These are phyloP conservation scores for Cenococcum geophilum DNA, from an alignment of 495 filamentous ascomycete genomes.

Conservation along the genomic window DNA sequence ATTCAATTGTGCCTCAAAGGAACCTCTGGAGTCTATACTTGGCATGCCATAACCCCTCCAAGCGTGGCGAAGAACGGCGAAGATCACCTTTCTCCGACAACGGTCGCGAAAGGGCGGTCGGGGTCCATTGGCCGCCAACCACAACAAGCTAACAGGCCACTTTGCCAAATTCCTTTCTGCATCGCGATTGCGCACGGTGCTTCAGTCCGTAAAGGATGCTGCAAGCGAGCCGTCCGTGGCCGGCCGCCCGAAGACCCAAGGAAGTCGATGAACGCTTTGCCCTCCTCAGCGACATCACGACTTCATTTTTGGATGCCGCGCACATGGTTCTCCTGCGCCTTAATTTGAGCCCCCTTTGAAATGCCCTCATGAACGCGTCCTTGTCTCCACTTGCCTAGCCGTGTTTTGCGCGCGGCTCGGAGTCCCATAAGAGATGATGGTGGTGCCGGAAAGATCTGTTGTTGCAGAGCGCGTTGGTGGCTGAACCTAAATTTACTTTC, in stretches of 20 bases:
- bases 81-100: neutral
- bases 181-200: neutral
- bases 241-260: neutral
- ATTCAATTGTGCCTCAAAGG: neutral
- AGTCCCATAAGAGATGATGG: conserved; percentile 9
- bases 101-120: conserved; percentile 4
- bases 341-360: neutral
- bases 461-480: conserved; percentile 11
- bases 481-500: conserved; percentile 22
- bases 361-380: neutral
- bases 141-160: neutral
- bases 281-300: neutral
- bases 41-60: conserved; percentile 1
- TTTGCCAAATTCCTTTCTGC: neutral
- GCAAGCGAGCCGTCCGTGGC: conserved; percentile 1
- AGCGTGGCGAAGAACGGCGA: conserved; percentile 5
- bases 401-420: conserved; percentile 6
- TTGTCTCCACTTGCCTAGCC: neutral
- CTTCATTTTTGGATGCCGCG: neutral
- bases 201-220: neutral
- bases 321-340: conserved; percentile 2
- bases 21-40: neutral
- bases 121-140: neutral
- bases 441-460: conserved; percentile 16
- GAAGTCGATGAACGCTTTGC: neutral